phyloP scores from a whole-genome alignment of 2,329 filamentous ascomycete species.

The Alternaria alternata region DNA sequence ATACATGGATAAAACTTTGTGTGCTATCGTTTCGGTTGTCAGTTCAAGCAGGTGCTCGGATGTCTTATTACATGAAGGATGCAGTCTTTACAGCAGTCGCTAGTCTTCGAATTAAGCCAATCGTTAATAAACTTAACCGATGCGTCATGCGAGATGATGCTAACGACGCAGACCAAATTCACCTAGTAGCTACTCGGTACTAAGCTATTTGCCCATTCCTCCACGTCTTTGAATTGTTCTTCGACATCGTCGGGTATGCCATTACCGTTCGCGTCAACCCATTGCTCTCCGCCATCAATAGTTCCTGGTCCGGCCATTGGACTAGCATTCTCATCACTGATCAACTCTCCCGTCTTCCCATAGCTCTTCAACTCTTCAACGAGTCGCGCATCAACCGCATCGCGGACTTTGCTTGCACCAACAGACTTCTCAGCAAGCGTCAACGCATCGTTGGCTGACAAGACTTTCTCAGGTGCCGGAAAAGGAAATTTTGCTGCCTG shows the following conservation, averaged over 20 bases:
- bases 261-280: constrained; percentile 58
- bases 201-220: constrained; percentile 62
- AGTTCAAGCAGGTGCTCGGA: neutral
- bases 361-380: constrained; percentile 57
- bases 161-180: neutral
- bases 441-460: constrained; percentile 54
- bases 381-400: constrained; percentile 55
- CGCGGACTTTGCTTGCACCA: constrained; percentile 57
- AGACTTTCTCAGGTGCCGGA: constrained; percentile 52
- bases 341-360: constrained; percentile 56
- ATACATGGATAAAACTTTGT: neutral
- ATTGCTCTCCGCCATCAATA: constrained; percentile 51
- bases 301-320: constrained; percentile 54
- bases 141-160: neutral
- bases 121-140: neutral
- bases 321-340: constrained; percentile 56
- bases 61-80: neutral
- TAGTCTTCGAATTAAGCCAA: neutral
- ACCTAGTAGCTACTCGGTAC: constrained; percentile 41
- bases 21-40: neutral
- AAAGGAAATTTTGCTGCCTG: constrained; percentile 54
- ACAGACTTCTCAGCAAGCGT: constrained; percentile 51
- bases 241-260: constrained; percentile 62
- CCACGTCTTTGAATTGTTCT: constrained; percentile 56
- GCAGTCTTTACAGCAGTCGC: neutral